These are phyloP conservation scores for Ganoderma lucidum DNA, from an alignment of 1,284 basidiomycete genomes.

Conservation along the genomic window DNA sequence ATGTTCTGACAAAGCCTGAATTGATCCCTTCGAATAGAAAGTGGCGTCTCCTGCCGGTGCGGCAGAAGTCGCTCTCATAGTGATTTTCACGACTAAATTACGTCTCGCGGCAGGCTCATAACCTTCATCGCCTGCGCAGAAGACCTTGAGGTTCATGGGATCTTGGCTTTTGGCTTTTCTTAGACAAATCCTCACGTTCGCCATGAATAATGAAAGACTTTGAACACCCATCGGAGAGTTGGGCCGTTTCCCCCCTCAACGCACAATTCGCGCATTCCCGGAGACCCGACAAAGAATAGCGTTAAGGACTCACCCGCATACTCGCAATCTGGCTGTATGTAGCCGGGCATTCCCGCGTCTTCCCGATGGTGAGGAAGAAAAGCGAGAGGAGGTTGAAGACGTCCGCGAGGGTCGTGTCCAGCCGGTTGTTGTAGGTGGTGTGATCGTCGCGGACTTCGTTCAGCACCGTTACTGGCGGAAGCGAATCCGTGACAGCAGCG, in stretches of 20 bases:
- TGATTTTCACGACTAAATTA: constrained; percentile 1
- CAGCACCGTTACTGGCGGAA: constrained; percentile 81
- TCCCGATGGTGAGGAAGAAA: constrained; percentile 94
- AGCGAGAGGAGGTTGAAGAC: constrained; percentile 93
- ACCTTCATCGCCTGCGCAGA: neutral
- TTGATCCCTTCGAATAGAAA: constrained; percentile 8
- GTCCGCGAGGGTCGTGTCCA: constrained; percentile 93
- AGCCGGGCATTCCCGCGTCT: constrained; percentile 91
- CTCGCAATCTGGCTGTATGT: constrained; percentile 94
- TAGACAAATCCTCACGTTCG: neutral
- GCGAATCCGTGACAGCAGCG: constrained; percentile 17
- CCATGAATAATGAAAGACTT: neutral
- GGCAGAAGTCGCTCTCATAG: neutral
- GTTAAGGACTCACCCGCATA: constrained; percentile 78
- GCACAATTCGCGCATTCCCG: neutral
- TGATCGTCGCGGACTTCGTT: constrained; percentile 91
- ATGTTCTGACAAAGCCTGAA: constrained; percentile 17
- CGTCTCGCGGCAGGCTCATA: neutral
- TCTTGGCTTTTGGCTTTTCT: neutral
- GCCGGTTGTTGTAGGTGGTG: constrained; percentile 82
- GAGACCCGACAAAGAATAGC: neutral
- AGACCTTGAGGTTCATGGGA: neutral
- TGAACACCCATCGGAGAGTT: neutral
- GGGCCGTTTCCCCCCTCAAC: constrained; percentile 16
- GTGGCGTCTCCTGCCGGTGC: neutral